Conservation (phyloP, 23 red algal genomes). For the Porphyridium purpureum region DNA sequence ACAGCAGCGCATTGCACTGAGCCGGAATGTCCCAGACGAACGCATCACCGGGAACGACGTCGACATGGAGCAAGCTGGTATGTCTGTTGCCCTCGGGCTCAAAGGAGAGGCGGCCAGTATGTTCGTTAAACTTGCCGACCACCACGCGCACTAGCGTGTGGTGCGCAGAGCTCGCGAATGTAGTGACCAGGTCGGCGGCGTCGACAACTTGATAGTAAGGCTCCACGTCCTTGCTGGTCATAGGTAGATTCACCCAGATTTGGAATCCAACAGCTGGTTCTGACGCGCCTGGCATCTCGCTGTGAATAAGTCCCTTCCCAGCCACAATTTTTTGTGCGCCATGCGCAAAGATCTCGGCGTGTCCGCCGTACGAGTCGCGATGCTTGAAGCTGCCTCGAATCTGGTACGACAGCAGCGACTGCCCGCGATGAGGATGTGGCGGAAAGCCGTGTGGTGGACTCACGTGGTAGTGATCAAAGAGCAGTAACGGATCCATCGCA, state of each 20-base stretch:
- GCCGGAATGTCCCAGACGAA: no score
- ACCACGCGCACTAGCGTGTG: neutral
- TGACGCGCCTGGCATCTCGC: constrained; percentile 71
- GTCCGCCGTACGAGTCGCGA: constrained; percentile 36
- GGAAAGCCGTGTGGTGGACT: constrained; percentile 76
- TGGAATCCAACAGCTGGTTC: constrained; percentile 53
- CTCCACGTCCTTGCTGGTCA: constrained; percentile 39
- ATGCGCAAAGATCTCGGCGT: neutral
- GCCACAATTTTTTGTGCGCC: constrained; percentile 42
- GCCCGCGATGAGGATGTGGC: constrained; percentile 24
- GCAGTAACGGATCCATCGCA: constrained; percentile 69
- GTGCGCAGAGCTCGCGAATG: neutral
- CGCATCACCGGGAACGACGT: constrained; percentile 53
- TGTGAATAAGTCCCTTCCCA: constrained; percentile 75
- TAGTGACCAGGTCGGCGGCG: neutral
- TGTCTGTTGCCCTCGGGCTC: constrained; percentile 14
- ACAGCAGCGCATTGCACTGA: no score
- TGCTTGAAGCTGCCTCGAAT: neutral
- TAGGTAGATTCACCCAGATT: constrained; percentile 80
- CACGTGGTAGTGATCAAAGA: constrained; percentile 78
- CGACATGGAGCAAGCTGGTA: constrained; percentile 38
- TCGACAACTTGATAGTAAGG: constrained; percentile 82
- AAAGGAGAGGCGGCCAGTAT: neutral
- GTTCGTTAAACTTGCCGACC: neutral
- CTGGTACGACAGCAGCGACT: neutral